phyloP scores from a whole-genome alignment of 805 yeast genomes.

The Maudiozyma saulgeensis region DNA sequence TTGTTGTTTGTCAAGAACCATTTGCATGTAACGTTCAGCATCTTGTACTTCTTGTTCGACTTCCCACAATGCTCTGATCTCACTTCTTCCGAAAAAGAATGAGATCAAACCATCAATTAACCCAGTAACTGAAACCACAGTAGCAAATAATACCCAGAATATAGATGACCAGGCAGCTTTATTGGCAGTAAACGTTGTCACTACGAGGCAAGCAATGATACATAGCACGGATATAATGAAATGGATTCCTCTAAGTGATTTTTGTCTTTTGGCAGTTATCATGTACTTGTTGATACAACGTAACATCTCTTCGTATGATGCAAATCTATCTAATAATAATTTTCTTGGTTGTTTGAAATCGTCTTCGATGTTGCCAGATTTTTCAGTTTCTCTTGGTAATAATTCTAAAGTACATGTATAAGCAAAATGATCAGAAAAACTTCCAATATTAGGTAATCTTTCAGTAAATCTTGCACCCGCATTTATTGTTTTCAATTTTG shows the following conservation, averaged over 20 bases:
- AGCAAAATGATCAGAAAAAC: constrained; percentile 91
- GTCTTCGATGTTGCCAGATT: neutral
- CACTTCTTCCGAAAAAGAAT: constrained; percentile 69
- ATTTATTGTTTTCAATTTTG: constrained; percentile 41
- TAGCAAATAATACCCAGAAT: constrained; percentile 49
- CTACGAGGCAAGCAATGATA: constrained; percentile 45
- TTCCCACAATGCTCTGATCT: constrained; percentile 66
- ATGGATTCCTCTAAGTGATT: constrained; percentile 55
- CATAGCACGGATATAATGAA: constrained; percentile 46
- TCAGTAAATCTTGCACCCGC: constrained; percentile 74
- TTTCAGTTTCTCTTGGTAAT: neutral
- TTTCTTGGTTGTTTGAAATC: constrained; percentile 3
- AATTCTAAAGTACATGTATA: constrained; percentile 40
- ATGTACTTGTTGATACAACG: constrained; percentile 38
- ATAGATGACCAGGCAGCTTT: constrained; percentile 54
- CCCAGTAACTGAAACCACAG: constrained; percentile 55
- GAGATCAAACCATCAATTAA: constrained; percentile 70
- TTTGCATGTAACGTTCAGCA: constrained; percentile 11
- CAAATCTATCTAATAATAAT: constrained; percentile 9
- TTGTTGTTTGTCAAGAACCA: neutral
- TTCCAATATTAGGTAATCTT: constrained; percentile 52
- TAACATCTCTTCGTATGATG: constrained; percentile 41
- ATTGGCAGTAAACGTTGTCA: constrained; percentile 49
- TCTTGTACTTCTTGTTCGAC: constrained; percentile 59
- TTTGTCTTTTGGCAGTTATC: constrained; percentile 50